Evolutionary conservation across 1,284 basidiomycete genomes (phyloP), one percentile per base, ranked within the genome.

Genomic region (Amylostereum areolatum): DNA sequence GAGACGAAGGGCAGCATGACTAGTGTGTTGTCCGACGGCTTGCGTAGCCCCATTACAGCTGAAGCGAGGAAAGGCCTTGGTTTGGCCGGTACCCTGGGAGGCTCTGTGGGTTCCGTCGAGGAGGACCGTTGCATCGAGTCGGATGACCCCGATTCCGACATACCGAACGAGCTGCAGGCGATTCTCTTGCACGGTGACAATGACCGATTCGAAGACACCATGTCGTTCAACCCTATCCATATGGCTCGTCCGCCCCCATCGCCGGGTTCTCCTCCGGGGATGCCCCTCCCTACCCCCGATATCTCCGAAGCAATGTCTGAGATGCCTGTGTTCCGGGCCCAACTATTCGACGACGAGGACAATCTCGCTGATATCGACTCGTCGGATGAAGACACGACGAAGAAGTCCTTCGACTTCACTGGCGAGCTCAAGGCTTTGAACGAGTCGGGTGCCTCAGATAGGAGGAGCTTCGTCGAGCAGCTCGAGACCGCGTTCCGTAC

Each of bases 381-480:
- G 24, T 64, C 66, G 45, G 47, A 53, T 9, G 80, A 82, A 41
- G 80, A 83, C 46, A 78, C 83, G 52, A 88, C 86, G 1, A 85
- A 84, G 65, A 81, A 78, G 57, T 88, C 85, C 1, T 94, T 93
- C 56, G 90, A 93, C 62, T 94, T 93, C 59, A 92, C 90, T 0
- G 83, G 80, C 25, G 91, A 92, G 64, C 70, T 90, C 45, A 71
- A 77, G 61, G 79, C 72, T 54, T 74, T 93, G 40, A 84, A 84
- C 50, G 80, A 83, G 57, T 81, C 78, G 5, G 85, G 85, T 28
- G 81, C 62, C 2, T 81, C 81, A 0, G 79, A 87, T 57, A 68
- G 88, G 3, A 71, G 68, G 5, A 91, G 88, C 63, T 93, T 94
- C 59, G 81, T 93, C 3, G 88, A 90, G 62, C 85, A 89, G 62